Evolutionary conservation across 163 green algal species (phyloP).

Genomic region (Smithsoniella earleae): DNA sequence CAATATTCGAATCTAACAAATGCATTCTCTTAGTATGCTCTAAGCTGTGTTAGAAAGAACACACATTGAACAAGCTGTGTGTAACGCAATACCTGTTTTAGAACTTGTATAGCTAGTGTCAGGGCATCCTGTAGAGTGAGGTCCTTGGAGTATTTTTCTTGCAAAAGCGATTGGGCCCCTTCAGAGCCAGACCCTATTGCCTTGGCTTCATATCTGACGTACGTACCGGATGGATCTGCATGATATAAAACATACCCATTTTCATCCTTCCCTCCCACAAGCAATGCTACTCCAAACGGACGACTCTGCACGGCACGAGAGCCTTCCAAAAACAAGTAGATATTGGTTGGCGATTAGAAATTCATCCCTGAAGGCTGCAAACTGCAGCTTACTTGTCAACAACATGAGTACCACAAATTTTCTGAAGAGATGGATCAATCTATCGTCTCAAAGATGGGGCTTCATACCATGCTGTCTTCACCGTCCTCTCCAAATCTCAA

Average conservation of each 20-base stretch:
- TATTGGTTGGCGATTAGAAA: no score
- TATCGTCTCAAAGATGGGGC: no score
- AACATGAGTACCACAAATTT: no score
- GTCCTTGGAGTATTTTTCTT: conserved; percentile 76
- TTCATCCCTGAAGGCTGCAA: no score
- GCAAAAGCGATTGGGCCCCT: conserved; percentile 65
- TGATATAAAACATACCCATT: conserved; percentile 81
- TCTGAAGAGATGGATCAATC: no score
- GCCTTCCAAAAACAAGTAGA: no score
- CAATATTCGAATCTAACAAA: no score
- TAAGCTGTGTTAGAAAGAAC: no score
- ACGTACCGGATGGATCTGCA: conserved; percentile 92
- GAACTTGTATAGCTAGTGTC: conserved; percentile 79
- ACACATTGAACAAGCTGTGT: no score
- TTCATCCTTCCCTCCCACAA: conserved; percentile 89
- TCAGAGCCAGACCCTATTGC: conserved; percentile 91
- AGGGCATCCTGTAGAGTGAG: conserved; percentile 92
- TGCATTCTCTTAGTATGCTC: no score
- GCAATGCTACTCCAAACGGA: conserved; percentile 93
- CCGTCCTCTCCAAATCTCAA: conserved; percentile 88
- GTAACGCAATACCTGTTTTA: conserved; percentile 95
- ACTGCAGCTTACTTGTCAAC: no score
- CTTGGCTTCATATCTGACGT: conserved; percentile 83
- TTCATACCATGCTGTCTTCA: conserved; percentile 54
- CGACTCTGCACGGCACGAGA: conserved; percentile 62